These are phyloP conservation scores for Mycocalia duriaeana DNA, from an alignment of 1,284 basidiomycete species.

Conservation along the genomic window DNA sequence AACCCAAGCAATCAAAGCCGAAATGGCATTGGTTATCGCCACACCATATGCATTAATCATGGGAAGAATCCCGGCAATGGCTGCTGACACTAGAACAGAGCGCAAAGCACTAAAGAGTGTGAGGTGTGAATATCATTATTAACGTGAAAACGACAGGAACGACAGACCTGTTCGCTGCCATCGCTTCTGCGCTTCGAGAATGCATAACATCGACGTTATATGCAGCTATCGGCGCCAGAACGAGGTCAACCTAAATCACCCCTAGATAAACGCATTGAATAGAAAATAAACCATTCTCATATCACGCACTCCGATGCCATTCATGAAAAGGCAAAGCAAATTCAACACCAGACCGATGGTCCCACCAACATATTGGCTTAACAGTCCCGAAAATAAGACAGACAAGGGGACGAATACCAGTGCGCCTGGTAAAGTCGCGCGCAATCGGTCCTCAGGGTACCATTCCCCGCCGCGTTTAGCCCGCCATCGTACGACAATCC, in stretches of 20 bases:
- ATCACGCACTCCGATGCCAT: background rate
- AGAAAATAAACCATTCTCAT: no score
- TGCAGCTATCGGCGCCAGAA: constrained; percentile 29
- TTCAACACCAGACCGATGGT: background rate
- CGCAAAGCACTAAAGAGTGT: constrained; percentile 21
- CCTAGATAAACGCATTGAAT: background rate
- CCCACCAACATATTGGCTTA: constrained; percentile 6
- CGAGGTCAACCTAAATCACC: constrained; percentile 23
- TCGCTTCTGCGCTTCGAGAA: constrained; percentile 31
- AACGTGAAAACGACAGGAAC: background rate
- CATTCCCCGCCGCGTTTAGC: constrained; percentile 6
- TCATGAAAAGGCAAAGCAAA: constrained; percentile 2
- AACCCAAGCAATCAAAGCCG: constrained; percentile 27
- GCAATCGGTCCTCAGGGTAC: constrained; percentile 9
- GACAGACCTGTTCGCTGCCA: constrained; percentile 32
- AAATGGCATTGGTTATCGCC: constrained; percentile 20
- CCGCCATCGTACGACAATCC: constrained; percentile 6
- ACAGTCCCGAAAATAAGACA: constrained; percentile 1
- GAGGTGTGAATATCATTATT: constrained; percentile 8
- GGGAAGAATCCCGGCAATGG: constrained; percentile 29
- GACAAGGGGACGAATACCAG: constrained; percentile 10
- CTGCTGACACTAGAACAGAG: constrained; percentile 25
- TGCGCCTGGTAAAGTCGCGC: constrained; percentile 7
- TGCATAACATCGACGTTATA: constrained; percentile 37
- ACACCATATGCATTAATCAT: constrained; percentile 29